These are phyloP conservation scores for Leucocoprinus sp. DNA, from an alignment of 768 basidiomycete species.

Conservation along the genomic window DNA sequence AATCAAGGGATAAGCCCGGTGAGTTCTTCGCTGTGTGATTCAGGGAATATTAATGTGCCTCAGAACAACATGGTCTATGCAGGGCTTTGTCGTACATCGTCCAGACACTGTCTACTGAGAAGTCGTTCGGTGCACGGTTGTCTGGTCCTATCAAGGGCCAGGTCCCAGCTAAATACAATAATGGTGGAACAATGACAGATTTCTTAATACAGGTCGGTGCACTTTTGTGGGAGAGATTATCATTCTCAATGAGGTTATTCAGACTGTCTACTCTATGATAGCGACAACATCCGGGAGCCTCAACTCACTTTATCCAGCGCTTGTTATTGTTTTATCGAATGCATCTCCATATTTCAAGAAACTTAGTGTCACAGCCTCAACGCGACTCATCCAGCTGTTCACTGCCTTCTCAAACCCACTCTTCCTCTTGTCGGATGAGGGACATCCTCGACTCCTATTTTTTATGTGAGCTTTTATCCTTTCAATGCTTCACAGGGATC, in stretches of 20 bases:
- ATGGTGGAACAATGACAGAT: slow-evolving; percentile 69
- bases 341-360: slow-evolving; percentile 80
- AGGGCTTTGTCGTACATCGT: slow-evolving; percentile 86
- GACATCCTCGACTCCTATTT: slow-evolving; percentile 87
- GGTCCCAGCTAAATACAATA: slow-evolving; percentile 71
- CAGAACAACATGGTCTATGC: slow-evolving; percentile 88
- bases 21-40: slow-evolving; percentile 20
- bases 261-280: slow-evolving; percentile 88
- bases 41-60: slow-evolving; percentile 5
- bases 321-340: slow-evolving; percentile 87
- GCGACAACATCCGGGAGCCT: slow-evolving; percentile 80
- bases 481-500: background rate
- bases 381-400: slow-evolving; percentile 81
- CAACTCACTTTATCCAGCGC: slow-evolving; percentile 83
- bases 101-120: slow-evolving; percentile 84
- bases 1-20: slow-evolving; percentile 93
- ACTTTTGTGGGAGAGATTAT: background rate
- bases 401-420: slow-evolving; percentile 84
- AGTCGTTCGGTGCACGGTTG: slow-evolving; percentile 64
- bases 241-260: slow-evolving; percentile 12
- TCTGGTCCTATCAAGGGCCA: slow-evolving; percentile 54
- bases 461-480: slow-evolving; percentile 56
- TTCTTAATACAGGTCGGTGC: slow-evolving; percentile 81
- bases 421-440: slow-evolving; percentile 89
- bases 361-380: slow-evolving; percentile 73